phyloP scores from a whole-genome alignment of 106 monocot genomes.

The Dactylorhiza incarnata region DNA sequence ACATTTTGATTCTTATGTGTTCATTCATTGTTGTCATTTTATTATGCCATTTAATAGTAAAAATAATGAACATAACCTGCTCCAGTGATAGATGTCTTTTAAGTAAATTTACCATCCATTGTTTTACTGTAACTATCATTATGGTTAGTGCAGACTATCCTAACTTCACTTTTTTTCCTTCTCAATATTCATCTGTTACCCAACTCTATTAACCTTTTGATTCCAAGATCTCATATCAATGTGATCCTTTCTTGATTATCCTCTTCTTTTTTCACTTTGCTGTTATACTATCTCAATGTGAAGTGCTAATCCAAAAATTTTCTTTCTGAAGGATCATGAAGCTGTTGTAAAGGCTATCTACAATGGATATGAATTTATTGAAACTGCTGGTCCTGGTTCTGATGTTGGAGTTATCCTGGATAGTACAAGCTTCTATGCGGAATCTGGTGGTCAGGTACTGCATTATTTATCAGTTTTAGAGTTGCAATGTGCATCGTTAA shows the following conservation, averaged over 20 bases:
- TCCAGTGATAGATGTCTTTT: background rate
- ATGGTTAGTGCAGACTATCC: background rate
- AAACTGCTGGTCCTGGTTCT: conserved; percentile 29
- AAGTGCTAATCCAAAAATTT: background rate
- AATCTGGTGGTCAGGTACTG: conserved; percentile 97
- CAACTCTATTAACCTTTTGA: background rate
- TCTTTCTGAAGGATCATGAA: conserved; percentile 54
- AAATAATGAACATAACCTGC: background rate
- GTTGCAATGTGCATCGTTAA: background rate
- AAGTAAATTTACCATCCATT: background rate
- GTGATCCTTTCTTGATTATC: background rate
- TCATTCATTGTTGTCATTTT: background rate
- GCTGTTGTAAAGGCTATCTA: conserved; percentile 91
- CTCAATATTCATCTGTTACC: background rate
- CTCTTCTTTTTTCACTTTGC: background rate
- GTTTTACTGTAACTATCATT: background rate
- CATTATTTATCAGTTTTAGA: background rate
- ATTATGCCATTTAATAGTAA: background rate
- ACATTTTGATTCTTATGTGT: background rate
- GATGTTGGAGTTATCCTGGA: conserved; percentile 82
- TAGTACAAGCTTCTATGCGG: conserved; percentile 93
- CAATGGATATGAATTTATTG: conserved; percentile 55
- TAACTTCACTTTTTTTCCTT: background rate
- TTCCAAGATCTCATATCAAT: background rate
- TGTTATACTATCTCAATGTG: background rate